Base-by-base conservation (phyloP, 148 eudicot genomes). In the Nepenthes gracilis region DNA sequence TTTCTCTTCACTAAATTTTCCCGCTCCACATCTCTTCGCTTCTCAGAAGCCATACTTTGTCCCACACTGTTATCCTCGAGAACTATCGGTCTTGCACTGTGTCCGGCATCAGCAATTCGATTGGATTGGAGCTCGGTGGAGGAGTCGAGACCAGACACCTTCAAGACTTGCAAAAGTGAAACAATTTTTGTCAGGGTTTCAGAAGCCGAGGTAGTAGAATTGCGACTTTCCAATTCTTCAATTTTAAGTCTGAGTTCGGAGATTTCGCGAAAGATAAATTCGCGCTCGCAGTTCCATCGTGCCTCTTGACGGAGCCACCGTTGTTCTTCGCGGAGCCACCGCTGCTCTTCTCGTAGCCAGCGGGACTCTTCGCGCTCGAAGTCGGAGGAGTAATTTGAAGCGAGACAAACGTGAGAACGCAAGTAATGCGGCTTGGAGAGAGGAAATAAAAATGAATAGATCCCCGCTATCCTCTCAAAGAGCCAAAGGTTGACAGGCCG, bases 271-370 rank as follows among this genome's bases (percentile, higher is more conserved):
- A 86, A 55, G 10, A 93, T 78, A 9, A 84, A 75, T 2, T 82
- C 76, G 4, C 96, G 81, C 67, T 93, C 91, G 32, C 70, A 54
- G 10, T 61, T 74, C 97, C 97, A 92, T 4, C 83, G 78, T 23
- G 80, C 57, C 71, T 92, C 96, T 64, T 92, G 84, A 14, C 94
- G 77, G 47, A 92, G 79, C 98, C 98, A 92, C 64, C 96, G 82
- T 62, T 84, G 87, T 83, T 92, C 98, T 67, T 93, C 96, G 43
- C 98, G 79, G 0, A 88, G 47, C 98, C 98, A 93, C 67, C 98
- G 67, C 14, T 86, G 87, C 77, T 93, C 96, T 40, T 93, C 98
- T 3, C 98, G 79, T 9, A 88, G 70, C 98, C 98, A 93, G 59
- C 88, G 73, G 0, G 75, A 71, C 70, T 93, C 96, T 62, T 87